Conservation (phyloP, 306 rosid genomes). For the Dryas drummondii region DNA sequence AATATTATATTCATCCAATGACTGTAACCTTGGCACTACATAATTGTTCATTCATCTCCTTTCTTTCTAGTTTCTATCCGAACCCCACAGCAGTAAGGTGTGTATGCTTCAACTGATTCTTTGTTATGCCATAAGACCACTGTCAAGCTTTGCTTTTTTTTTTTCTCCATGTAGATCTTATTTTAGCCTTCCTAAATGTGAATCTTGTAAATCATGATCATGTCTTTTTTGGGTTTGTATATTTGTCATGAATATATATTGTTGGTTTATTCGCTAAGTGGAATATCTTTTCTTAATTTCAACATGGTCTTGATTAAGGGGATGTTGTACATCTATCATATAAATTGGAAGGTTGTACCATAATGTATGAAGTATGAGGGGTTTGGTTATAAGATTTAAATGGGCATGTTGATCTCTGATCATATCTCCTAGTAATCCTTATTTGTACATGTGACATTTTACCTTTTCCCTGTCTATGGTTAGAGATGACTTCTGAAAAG, state of each 20-base stretch:
- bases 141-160: no score
- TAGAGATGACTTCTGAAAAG: slow-evolving; percentile 53
- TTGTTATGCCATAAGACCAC: background rate
- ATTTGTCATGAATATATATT: background rate
- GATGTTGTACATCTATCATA: background rate
- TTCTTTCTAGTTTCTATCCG: background rate
- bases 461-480: slow-evolving; percentile 12
- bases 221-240: slow-evolving; percentile 5
- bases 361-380: background rate
- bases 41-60: background rate
- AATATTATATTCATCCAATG: background rate
- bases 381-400: background rate
- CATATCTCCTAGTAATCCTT: background rate
- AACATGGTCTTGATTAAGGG: background rate
- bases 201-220: slow-evolving; percentile 11
- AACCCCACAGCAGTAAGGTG: slow-evolving; percentile 4
- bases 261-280: no score
- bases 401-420: background rate
- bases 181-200: background rate
- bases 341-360: background rate
- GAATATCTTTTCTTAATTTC: no score
- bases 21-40: background rate
- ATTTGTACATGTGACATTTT: background rate
- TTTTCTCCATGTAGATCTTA: background rate
- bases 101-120: background rate